Evolutionary conservation across 2,329 filamentous ascomycete species (phyloP), one percentile per base, ranked within the genome.

Genomic region (Epichloe scottii): DNA sequence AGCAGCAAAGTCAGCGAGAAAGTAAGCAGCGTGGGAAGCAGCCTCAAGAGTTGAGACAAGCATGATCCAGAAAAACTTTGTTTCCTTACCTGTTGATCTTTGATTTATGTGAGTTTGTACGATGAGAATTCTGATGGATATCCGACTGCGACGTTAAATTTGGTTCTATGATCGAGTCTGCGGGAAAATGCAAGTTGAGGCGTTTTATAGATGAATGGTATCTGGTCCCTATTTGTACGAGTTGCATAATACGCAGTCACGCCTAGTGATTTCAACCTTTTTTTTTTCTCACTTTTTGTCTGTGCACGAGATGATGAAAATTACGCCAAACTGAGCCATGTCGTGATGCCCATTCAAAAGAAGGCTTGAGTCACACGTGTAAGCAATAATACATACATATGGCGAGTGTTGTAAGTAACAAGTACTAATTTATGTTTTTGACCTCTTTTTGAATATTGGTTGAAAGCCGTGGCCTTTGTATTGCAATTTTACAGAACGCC

Each of bases 21-120:
- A 35, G 66, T 76, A 58, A 78, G 71, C 59, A 76, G 70, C 44
- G 67, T 77, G 15, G 70, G 67, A 23, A 75, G 68, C 56, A 75
- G 66, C 48, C 61, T 72, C 40, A 63, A 64, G 52, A 64, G 63
- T 46, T 70, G 57, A 63, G 50, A 35, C 42, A 45, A 30, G 30
- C 30, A 30, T 30, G 8, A 30, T 30, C 3, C 8, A 8, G 30
- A 30, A 30, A 10, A 4, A 30, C 8, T 4, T 21, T 30, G 10
- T 30, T 11, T 4, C 10, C 30, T 12, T 48, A 14, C 30, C n/a
- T 53, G 34, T 38, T 40, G 30, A 38, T 47, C 33, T 47, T 42
- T 40, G 49, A n/a, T 14, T 23, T 43, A 14, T 46, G 19, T n/a
- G 26, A 38, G 14, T 53, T 40, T 57, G 54, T 58, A 56, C 43